Base-by-base conservation (phyloP, 228 moss, liverwort and hornwort genomes). In the Sphagnum fallax region DNA sequence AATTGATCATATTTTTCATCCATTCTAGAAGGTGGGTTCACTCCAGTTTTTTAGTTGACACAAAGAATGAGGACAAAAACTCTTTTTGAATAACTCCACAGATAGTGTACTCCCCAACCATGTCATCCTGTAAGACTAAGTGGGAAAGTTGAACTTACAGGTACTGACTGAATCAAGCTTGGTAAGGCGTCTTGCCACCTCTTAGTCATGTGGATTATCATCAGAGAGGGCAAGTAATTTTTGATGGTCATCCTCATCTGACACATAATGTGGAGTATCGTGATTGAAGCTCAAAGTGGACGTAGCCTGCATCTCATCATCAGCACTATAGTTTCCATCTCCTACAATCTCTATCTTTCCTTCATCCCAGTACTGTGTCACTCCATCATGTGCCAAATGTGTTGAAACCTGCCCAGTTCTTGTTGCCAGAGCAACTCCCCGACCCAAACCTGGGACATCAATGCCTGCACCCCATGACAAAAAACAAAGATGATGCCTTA, bases 161-260 rank as follows among this genome's bases (percentile, higher is more conserved):
- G 71, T 67, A 32, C 32, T 32, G 32, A 82, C 84, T 13, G 91
- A 87, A 57, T 90, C 88, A 55, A 89, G 70, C 67, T 87, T 79
- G 15, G 80, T 81, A 10, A 93, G 65, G 48, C 87, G 84, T 63
- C 76, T 84, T 16, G 82, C 83, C 63, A 91, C 85, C 75, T 93
- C 93, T 79, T 66, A 67, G 71, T 93, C 83, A 50, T 80, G 81
- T 50, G 80, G 75, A 9, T 84, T 71, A 65, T 87, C 74, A 50
- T 85, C 78, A 1, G 82, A 87, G 48, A 88, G 64, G 47, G 87
- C 82, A 73, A 87, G 66, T 16, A 87, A 85, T 71, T 84, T 67
- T 51, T 76, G 69, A 6, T 80, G 83, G 11, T 85, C 76, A 18
- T 18, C 18, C 18, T 73, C 68, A 4, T 67, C 65, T 13, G 51